phyloP scores from a whole-genome alignment of 305 asterid species.

The Nicotiana rustica region DNA sequence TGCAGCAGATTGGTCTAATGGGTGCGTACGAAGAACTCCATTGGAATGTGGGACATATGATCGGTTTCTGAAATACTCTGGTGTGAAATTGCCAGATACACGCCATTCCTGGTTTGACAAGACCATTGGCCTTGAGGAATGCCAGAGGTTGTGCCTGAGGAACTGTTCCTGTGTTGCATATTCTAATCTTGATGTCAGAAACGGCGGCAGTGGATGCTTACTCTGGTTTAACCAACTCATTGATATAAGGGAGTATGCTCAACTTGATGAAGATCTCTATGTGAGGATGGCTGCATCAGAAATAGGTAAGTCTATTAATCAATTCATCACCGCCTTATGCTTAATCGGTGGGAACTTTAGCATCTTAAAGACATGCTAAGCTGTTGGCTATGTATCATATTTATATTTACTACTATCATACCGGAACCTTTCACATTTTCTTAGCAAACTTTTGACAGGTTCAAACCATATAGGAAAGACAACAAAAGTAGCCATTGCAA shows the following conservation, averaged over 20 bases:
- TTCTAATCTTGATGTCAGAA: slow-evolving; percentile 42
- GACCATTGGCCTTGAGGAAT: slow-evolving; percentile 39
- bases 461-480: not conserved
- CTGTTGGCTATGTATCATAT: not conserved
- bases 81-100: slow-evolving; percentile 45
- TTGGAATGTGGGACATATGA: slow-evolving; percentile 38
- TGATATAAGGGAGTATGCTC: slow-evolving; percentile 40
- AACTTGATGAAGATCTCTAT: slow-evolving; percentile 40
- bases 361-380: not conserved
- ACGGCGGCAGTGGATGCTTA: slow-evolving; percentile 47
- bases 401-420: not conserved
- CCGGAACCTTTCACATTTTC: not conserved
- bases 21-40: slow-evolving; percentile 41
- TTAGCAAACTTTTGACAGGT: not conserved
- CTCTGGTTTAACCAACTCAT: slow-evolving; percentile 48
- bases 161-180: slow-evolving; percentile 48
- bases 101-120: slow-evolving; percentile 31
- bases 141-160: slow-evolving; percentile 37
- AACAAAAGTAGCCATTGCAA: not conserved
- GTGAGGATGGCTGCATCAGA: slow-evolving; percentile 51
- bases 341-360: not conserved
- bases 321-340: not conserved
- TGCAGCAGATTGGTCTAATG: slow-evolving; percentile 37
- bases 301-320: slow-evolving; percentile 24
- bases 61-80: slow-evolving; percentile 40